Evolutionary conservation across 2,329 filamentous ascomycete species (phyloP).

Genomic region (Alternaria arborescens): DNA sequence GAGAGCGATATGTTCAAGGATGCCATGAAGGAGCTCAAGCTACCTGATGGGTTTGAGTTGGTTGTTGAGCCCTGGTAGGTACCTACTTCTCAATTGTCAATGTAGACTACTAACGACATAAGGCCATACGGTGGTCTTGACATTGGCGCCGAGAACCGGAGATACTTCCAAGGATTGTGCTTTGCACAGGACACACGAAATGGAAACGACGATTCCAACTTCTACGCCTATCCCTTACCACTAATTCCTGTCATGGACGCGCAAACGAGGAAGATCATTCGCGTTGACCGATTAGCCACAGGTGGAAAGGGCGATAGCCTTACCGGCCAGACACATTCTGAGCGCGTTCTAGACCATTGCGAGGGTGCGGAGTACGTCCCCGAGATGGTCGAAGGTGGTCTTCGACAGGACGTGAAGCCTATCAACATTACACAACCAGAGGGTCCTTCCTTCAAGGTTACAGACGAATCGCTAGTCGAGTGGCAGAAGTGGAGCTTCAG

Average conservation of each 20-base stretch:
- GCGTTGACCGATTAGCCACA: conserved; percentile 49
- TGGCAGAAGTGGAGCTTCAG: conserved; percentile 59
- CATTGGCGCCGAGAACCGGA: conserved; percentile 55
- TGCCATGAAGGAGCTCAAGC: conserved; percentile 60
- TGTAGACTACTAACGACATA: conserved; percentile 2
- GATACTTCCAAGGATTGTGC: conserved; percentile 64
- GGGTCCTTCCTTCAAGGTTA: conserved; percentile 71
- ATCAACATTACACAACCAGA: conserved; percentile 77
- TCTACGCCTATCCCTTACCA: conserved; percentile 52
- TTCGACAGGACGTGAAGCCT: conserved; percentile 64
- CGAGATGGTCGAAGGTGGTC: conserved; percentile 51
- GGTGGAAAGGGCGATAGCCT: conserved; percentile 50
- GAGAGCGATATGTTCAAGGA: conserved; percentile 62
- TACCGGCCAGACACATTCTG: conserved; percentile 50
- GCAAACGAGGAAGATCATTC: conserved; percentile 45
- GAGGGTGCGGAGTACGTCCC: conserved; percentile 60
- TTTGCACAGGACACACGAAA: conserved; percentile 60
- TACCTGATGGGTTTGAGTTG: conserved; percentile 65
- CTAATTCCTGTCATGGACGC: conserved; percentile 51
- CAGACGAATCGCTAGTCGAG: conserved; percentile 54
- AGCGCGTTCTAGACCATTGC: conserved; percentile 58
- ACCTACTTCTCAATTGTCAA: not conserved
- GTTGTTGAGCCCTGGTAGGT: conserved; percentile 61
- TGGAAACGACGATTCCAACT: conserved; percentile 55
- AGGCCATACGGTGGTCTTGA: conserved; percentile 64